Base-by-base conservation (phyloP, 768 basidiomycete species). In the Lepiota subincarnata region DNA sequence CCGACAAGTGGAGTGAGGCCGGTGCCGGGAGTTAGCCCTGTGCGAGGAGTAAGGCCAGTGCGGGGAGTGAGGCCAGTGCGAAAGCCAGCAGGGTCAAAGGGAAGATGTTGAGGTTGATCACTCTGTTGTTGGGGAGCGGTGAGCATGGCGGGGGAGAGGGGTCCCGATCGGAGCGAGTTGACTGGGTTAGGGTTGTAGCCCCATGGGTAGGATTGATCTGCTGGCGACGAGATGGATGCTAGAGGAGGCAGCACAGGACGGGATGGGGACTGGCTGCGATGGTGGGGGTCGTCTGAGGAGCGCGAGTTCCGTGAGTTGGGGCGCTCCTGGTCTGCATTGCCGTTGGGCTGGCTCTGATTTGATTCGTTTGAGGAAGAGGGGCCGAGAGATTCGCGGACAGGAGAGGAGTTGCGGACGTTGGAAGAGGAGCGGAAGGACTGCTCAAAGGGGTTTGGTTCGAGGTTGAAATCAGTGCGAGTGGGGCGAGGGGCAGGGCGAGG, bases 101-200 rank as follows among this genome's bases (percentile, higher is more conserved):
- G 63, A 39, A 76, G 59, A 51, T 75, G 75, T 6, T 63, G 47
- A 12, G 65, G 41, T 63, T 61, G 65, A 62, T 77, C 71, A 31
- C 69, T 70, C 48, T 71, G 59, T 43, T 76, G 76, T 66, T 83
- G 85, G 3, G 93, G 95, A 7, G 89, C 96, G 22, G 91, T 84
- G 55, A 97, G 86, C 92, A 98, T 96, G 50, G 96, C 94, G 26
- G 96, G 96, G 4, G 91, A 93, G 50, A 98, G 85, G 1, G 96
- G 96, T 3, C 95, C 96, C 0, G 94, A 81, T 42, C 96, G 85
- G 31, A 98, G 82, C 2, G 92, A 94, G 68, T 88, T 88, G 45
- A 86, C 71, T 39, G 83, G 66, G 41, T 63, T 64, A 12, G 79
- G 68, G 38, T 80, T 76, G 65, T 84, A 84, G 34, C 75, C 79